Evolutionary conservation across 345 rosid genomes (phyloP).

Genomic region (Ricinus communis): DNA sequence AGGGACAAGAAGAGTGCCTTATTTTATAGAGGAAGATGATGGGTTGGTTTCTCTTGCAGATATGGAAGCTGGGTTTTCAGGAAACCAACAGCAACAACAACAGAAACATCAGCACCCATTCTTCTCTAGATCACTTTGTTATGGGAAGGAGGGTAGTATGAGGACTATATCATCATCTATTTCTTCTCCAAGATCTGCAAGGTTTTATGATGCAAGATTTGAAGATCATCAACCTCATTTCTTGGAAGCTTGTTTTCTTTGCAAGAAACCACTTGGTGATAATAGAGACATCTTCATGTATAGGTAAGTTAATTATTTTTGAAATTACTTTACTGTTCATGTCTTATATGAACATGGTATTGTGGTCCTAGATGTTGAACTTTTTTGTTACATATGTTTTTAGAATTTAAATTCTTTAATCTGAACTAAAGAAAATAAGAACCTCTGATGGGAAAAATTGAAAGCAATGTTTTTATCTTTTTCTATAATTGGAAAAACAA

Average conservation of each 20-base stretch:
- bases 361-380: too few relatives aligned
- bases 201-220: conserved; percentile 64
- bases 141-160: conserved; percentile 41
- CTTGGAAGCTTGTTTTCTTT: conserved; percentile 66
- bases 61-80: conserved; percentile 66
- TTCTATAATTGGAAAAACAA: too few relatives aligned
- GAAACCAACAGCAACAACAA: conserved; percentile 12
- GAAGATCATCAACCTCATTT: conserved; percentile 63
- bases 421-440: too few relatives aligned
- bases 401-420: background rate
- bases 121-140: conserved; percentile 41
- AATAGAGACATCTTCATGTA: conserved; percentile 85
- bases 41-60: conserved; percentile 57
- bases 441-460: background rate
- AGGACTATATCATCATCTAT: conserved; percentile 34
- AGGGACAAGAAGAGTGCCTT: conserved; percentile 30
- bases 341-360: too few relatives aligned
- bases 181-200: conserved; percentile 58
- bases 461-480: background rate
- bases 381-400: background rate
- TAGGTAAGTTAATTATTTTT: conserved; percentile 37
- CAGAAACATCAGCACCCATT: conserved; percentile 16
- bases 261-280: conserved; percentile 65
- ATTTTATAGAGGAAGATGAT: conserved; percentile 54
- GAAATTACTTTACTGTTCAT: too few relatives aligned